Evolutionary conservation across 495 filamentous ascomycete genomes (phyloP).

Genomic region (Trichoderma reesei): DNA sequence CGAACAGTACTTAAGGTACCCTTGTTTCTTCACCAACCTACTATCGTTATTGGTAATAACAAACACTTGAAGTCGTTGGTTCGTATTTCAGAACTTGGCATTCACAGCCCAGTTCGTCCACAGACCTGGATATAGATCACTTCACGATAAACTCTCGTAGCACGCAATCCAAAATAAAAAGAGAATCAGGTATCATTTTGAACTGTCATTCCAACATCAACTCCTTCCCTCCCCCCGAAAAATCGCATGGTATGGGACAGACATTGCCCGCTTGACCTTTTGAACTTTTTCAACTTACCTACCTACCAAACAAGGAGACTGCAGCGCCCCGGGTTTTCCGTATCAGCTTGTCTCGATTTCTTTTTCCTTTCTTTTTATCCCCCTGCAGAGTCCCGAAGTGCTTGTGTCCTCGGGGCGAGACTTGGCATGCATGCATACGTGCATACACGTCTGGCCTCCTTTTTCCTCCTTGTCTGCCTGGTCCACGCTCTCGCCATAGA

Average conservation of each 20-base stretch:
- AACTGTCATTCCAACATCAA: not conserved
- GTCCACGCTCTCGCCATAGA: not conserved
- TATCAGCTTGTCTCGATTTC: too few species aligned
- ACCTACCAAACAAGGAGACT: too few species aligned
- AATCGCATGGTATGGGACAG: not conserved
- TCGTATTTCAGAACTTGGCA: too few species aligned
- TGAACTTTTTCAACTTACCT: not conserved
- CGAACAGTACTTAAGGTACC: too few species aligned
- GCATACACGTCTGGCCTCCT: not conserved
- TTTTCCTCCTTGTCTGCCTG: not conserved
- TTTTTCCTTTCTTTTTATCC: too few species aligned
- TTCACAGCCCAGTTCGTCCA: too few species aligned
- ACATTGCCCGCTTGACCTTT: not conserved
- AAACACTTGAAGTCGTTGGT: too few species aligned
- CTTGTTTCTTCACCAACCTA: too few species aligned
- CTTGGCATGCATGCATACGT: not conserved
- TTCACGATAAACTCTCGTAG: not conserved
- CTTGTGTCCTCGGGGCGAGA: not conserved
- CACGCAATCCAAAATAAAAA: not conserved
- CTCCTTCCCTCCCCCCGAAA: not conserved
- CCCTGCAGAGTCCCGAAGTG: too few species aligned
- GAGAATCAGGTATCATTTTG: not conserved
- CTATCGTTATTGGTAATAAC: too few species aligned
- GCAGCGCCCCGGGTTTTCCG: not conserved
- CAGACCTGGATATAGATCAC: too few species aligned